Evolutionary conservation across 495 filamentous ascomycete genomes (phyloP), one percentile per base, ranked within the genome.

Genomic region (Penicillium odoratum): DNA sequence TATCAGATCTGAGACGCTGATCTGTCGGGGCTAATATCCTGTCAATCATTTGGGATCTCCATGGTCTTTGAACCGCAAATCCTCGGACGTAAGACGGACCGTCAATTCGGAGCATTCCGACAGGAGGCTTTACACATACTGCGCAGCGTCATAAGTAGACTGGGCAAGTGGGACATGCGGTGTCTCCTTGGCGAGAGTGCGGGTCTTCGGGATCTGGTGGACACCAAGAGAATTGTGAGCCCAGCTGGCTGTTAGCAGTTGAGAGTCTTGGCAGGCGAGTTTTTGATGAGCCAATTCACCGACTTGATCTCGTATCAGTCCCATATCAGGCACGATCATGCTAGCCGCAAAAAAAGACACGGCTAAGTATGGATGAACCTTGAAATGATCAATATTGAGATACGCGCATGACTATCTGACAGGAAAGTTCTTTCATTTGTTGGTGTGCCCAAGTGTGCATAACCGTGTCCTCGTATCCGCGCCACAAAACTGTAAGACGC

Each of bases 1-100:
- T 57, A 57, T 61, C 59, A 62, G 60, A 62, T 62, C 60, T 48
- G 55, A 62, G 46, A 58, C 48, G 60, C n/a, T 56, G 56, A 56
- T 62, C 55, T n/a, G 9, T 42, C 55, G 21, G 34, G 47, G 36
- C n/a, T 49, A 56, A 28, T 54, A 28, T 61, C 50, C 59, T 57
- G 54, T 57, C 59, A 61, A 57, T 57, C 55, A 54, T 48, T 31
- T 40, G 33, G 21, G 28, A 3, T 40, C 48, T 15, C 26, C 8
- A 53, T 31, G 34, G 16, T 7, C 30, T 46, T 15, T 52, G 51
- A 40, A 38, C 7, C 21, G n/a, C 15, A 21, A 18, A 51, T 31
- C 26, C 31, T 59, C 56, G 60, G 61, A 64, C 61, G 57, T 64
- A 57, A 60, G 50, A 60, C 18, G 18, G 8, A 21, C 13, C 9